These are phyloP conservation scores for Phytophthora cryptogea DNA, from an alignment of 352 stramenopile species.

Conservation along the genomic window DNA sequence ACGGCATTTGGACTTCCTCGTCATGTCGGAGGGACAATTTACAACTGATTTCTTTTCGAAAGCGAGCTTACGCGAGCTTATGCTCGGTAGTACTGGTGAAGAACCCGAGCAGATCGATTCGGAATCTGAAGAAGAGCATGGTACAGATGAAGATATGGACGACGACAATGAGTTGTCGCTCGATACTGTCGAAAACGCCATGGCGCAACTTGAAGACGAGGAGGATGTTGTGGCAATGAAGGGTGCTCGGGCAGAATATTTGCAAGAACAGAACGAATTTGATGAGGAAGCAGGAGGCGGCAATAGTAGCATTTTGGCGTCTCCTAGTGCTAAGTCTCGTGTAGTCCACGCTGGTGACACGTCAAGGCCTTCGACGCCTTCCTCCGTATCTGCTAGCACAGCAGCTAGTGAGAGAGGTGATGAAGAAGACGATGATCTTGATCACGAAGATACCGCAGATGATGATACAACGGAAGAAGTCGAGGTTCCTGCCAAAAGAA, in stretches of 20 bases:
- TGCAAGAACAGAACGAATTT: constrained; percentile 67
- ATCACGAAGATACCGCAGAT: constrained; percentile 29
- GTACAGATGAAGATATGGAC: constrained; percentile 44
- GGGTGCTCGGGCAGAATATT: constrained; percentile 65
- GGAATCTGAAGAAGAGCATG: constrained; percentile 43
- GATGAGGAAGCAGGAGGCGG: constrained; percentile 44
- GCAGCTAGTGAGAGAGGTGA: constrained; percentile 47
- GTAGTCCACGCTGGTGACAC: constrained; percentile 3
- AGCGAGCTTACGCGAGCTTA: constrained; percentile 89
- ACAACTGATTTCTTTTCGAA: constrained; percentile 87
- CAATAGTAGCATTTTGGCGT: constrained; percentile 13
- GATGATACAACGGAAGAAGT: constrained; percentile 19
- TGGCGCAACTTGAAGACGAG: constrained; percentile 95
- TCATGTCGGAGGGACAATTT: constrained; percentile 80
- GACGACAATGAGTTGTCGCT: constrained; percentile 60
- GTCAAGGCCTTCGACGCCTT: constrained; percentile 40
- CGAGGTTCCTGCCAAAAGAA: constrained; percentile 8
- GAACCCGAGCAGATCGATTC: constrained; percentile 36
- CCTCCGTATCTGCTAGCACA: constrained; percentile 41
- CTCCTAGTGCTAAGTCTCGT: constrained; percentile 5
- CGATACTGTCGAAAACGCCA: constrained; percentile 90
- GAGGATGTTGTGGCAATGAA: constrained; percentile 94
- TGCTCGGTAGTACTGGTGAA: constrained; percentile 52
- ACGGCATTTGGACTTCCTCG: constrained; percentile 96
- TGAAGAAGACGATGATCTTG: constrained; percentile 42